Conservation (phyloP, 202 grass and related monocot genomes). For the Bolboschoenoplectus hybrid region DNA sequence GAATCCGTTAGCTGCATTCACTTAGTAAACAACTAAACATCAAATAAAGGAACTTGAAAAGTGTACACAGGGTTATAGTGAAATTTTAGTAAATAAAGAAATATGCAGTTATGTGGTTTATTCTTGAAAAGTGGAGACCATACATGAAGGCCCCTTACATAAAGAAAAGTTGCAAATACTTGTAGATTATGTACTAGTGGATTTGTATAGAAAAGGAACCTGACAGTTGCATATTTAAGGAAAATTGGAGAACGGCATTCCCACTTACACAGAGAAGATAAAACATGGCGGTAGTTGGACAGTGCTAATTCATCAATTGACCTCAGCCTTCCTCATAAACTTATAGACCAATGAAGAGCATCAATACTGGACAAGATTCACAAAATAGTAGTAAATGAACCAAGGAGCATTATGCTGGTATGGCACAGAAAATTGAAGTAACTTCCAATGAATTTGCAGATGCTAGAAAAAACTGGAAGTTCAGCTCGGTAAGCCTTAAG, state of each 20-base stretch:
- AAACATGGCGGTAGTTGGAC: neutral
- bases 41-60: slow-evolving; percentile 6
- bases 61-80: neutral
- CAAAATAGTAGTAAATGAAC: neutral
- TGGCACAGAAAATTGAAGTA: neutral
- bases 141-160: neutral
- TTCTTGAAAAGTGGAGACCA: neutral
- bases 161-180: neutral
- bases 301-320: neutral
- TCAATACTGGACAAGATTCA: neutral
- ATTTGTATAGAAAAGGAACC: neutral
- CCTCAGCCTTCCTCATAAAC: neutral
- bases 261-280: neutral
- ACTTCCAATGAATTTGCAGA: neutral
- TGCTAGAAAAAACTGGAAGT: neutral
- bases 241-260: neutral
- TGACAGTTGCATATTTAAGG: neutral
- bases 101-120: neutral
- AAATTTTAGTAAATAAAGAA: neutral
- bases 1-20: neutral
- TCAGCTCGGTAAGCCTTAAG: neutral
- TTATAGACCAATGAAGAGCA: neutral
- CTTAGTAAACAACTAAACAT: neutral
- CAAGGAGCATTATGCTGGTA: neutral
- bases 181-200: neutral